Percentiles rank a stretch among this genome's conserved stretches.
Evolutionary conservation across 148 eudicot genomes (phyloP).

Genomic region (Oxyria digyna): DNA sequence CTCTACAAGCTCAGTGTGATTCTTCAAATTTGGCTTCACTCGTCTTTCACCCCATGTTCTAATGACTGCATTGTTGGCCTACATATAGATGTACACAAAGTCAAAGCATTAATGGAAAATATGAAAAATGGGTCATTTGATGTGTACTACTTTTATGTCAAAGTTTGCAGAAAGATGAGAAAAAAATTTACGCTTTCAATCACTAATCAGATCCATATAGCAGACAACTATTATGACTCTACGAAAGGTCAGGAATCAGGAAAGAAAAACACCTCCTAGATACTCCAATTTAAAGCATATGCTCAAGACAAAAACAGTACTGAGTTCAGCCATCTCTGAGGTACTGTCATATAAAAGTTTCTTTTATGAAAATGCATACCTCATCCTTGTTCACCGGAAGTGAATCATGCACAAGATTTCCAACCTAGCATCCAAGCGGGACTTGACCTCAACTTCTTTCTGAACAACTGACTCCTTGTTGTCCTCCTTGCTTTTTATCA

Average conservation of each 20-base stretch:
- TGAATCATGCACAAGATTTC: slow-evolving; percentile 75
- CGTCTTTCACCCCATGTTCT: slow-evolving; percentile 70
- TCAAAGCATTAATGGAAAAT: not conserved
- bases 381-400: slow-evolving; percentile 77
- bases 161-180: too few species aligned
- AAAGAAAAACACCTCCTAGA: not conserved
- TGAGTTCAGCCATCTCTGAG: not conserved
- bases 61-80: slow-evolving; percentile 64
- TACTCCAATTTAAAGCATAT: not conserved
- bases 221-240: too few species aligned
- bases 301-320: not conserved
- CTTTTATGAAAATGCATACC: slow-evolving; percentile 24
- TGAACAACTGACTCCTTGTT: slow-evolving; percentile 36
- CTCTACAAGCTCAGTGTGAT: slow-evolving; percentile 86
- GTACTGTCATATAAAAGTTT: not conserved
- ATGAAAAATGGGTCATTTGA: not conserved
- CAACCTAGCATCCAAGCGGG: slow-evolving; percentile 46
- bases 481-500: slow-evolving; percentile 53
- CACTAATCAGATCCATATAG: too few species aligned
- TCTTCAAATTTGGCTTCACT: slow-evolving; percentile 45
- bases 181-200: too few species aligned
- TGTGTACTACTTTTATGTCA: too few species aligned
- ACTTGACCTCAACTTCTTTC: slow-evolving; percentile 53
- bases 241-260: too few species aligned
- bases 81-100: slow-evolving; percentile 4